Conservation (phyloP, 495 filamentous ascomycete species). For the Lophium mytilinum region DNA sequence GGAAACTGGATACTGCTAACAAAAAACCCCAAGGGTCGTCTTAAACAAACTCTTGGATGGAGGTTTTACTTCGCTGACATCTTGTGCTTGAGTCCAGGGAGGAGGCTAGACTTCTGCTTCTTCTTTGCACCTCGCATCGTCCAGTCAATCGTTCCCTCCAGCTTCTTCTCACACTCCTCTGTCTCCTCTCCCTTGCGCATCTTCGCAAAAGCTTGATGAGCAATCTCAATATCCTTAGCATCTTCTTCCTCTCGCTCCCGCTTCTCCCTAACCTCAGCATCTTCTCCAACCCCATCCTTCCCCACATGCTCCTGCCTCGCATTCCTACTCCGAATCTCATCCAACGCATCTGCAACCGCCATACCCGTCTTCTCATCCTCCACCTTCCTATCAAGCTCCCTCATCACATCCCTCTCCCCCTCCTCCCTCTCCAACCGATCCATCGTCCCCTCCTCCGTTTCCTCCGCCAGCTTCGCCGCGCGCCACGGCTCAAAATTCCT, state of each 20-base stretch:
- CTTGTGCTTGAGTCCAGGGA: too few species aligned
- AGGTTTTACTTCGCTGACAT: too few species aligned
- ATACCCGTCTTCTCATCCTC: slow-evolving; percentile 90
- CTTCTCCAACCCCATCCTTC: slow-evolving; percentile 41
- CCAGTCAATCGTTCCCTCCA: too few species aligned
- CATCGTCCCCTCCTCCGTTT: slow-evolving; percentile 82
- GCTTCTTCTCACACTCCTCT: slow-evolving; percentile 28
- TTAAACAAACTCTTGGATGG: too few species aligned
- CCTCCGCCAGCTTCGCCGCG: slow-evolving; percentile 46
- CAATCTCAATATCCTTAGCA: slow-evolving; percentile 63
- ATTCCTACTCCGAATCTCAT: slow-evolving; percentile 89
- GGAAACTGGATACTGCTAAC: too few species aligned
- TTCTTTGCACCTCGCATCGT: too few species aligned
- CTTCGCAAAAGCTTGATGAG: slow-evolving; percentile 65
- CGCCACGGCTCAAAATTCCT: slow-evolving; percentile 92
- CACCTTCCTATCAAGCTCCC: slow-evolving; percentile 72
- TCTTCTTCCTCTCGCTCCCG: slow-evolving; percentile 55
- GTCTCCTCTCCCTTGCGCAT: slow-evolving; percentile 25
- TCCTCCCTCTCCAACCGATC: slow-evolving; percentile 75
- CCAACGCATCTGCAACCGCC: slow-evolving; percentile 90
- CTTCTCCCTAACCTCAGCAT: slow-evolving; percentile 46
- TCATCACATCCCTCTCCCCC: slow-evolving; percentile 63
- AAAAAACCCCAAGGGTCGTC: too few species aligned
- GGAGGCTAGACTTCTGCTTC: too few species aligned
- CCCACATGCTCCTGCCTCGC: slow-evolving; percentile 72